A percentile compares a stretch with the other conserved stretches of the same genome.
Evolutionary conservation across 306 rosid genomes (phyloP).

Genomic region (Fragaria vesca): DNA sequence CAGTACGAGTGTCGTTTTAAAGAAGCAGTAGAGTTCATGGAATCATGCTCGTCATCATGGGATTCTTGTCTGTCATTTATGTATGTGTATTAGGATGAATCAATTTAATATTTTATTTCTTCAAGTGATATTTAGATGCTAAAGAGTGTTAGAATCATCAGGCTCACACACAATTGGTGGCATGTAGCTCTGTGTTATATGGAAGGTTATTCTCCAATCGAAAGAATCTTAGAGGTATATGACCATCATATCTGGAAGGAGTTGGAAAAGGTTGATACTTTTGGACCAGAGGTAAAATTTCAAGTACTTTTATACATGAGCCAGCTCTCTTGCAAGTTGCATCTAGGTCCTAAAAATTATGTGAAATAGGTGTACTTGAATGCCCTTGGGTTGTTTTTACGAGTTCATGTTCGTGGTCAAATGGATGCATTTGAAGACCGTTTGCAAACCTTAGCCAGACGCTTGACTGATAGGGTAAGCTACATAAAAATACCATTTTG

Average conservation of each 20-base stretch:
- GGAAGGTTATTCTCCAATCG: slow-evolving; percentile 67
- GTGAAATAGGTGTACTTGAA: slow-evolving; percentile 74
- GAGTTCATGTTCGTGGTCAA: slow-evolving; percentile 61
- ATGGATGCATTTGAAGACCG: slow-evolving; percentile 49
- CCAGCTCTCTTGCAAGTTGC: slow-evolving; percentile 1
- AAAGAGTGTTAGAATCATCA: slow-evolving; percentile 33
- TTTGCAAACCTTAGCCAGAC: slow-evolving; percentile 44
- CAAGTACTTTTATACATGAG: slow-evolving; percentile 11
- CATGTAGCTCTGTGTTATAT: slow-evolving; percentile 91
- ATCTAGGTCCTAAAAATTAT: slow-evolving; percentile 15
- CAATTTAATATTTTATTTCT: neutral
- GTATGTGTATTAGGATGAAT: slow-evolving; percentile 39
- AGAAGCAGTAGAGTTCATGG: slow-evolving; percentile 89
- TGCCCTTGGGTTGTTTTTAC: slow-evolving; percentile 67
- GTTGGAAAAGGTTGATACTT: slow-evolving; percentile 58
- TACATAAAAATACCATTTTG: slow-evolving; percentile 1
- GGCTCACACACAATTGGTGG: slow-evolving; percentile 99
- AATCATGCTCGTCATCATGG: slow-evolving; percentile 78
- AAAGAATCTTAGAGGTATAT: slow-evolving; percentile 58
- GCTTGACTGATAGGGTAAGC: slow-evolving; percentile 65
- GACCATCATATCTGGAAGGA: slow-evolving; percentile 85
- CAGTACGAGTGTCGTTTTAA: slow-evolving; percentile 67
- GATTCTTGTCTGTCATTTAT: slow-evolving; percentile 54
- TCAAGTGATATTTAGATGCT: slow-evolving; percentile 18
- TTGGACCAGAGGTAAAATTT: slow-evolving; percentile 48